Evolutionary conservation across 306 rosid genomes (phyloP).

Genomic region (Styphnolobium japonicum): DNA sequence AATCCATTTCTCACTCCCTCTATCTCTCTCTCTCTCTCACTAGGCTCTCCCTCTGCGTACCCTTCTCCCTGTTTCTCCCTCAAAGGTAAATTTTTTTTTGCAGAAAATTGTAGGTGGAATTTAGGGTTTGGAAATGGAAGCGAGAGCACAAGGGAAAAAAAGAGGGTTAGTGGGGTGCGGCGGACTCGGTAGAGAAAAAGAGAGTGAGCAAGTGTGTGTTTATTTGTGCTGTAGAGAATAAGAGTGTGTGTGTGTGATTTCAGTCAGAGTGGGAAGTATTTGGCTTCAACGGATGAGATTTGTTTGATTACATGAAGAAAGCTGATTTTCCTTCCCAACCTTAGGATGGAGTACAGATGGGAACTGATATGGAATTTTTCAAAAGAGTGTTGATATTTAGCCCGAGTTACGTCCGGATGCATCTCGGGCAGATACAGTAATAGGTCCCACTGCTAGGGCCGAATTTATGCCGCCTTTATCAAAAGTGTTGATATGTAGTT

Average conservation of each 20-base stretch:
- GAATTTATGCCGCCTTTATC: too few species aligned
- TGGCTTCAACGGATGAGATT: constrained; percentile 40
- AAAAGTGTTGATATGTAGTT: too few species aligned
- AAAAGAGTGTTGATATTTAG: too few species aligned
- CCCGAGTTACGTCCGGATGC: too few species aligned
- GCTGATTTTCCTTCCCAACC: too few species aligned
- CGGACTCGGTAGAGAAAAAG: constrained; percentile 33
- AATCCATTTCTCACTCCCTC: constrained; percentile 42
- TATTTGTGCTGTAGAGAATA: not conserved
- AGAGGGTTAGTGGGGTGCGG: constrained; percentile 38
- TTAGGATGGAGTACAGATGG: too few species aligned
- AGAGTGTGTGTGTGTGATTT: not conserved
- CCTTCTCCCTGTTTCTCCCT: not conserved
- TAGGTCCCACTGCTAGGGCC: too few species aligned
- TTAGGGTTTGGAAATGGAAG: not conserved
- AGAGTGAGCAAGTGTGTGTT: not conserved
- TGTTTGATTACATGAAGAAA: too few species aligned
- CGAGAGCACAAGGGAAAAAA: not conserved
- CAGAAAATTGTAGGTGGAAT: not conserved
- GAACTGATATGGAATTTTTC: too few species aligned
- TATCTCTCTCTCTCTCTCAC: not conserved
- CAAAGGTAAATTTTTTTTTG: not conserved
- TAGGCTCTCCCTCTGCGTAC: not conserved
- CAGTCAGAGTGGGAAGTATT: not conserved
- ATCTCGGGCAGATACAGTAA: too few species aligned